These are phyloP conservation scores for Hura crepitans DNA, from an alignment of 441 rosid genomes.

Conservation along the genomic window DNA sequence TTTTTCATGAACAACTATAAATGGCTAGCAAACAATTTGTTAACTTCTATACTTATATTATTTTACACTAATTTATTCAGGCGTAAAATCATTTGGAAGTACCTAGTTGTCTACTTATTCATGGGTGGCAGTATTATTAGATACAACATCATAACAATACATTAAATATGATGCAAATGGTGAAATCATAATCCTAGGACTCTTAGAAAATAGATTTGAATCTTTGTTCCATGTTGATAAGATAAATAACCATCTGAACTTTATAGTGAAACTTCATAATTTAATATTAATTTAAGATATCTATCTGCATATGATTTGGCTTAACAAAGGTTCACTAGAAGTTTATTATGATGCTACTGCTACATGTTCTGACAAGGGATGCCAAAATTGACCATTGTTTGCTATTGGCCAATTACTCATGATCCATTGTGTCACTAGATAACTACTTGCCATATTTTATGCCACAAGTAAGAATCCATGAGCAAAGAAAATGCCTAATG, in stretches of 20 bases:
- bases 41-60: too few species aligned
- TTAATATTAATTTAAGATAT: not conserved
- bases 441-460: too few species aligned
- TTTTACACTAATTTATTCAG: too few species aligned
- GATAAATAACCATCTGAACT: not conserved
- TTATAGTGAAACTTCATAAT: not conserved
- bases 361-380: not conserved
- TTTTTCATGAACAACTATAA: too few species aligned
- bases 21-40: too few species aligned
- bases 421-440: not conserved
- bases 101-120: not conserved
- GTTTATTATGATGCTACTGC: not conserved
- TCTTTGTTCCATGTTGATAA: not conserved
- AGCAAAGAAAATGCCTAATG: not conserved
- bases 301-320: not conserved
- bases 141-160: not conserved
- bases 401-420: not conserved
- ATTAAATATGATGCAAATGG: not conserved
- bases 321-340: not conserved
- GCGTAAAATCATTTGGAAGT: too few species aligned
- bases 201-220: not conserved
- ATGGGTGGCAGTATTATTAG: not conserved
- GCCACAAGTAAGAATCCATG: conserved; percentile 2
- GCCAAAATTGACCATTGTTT: not conserved
- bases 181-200: not conserved